Evolutionary conservation across 129 eudicot species (phyloP).

Genomic region (Logfia minima): DNA sequence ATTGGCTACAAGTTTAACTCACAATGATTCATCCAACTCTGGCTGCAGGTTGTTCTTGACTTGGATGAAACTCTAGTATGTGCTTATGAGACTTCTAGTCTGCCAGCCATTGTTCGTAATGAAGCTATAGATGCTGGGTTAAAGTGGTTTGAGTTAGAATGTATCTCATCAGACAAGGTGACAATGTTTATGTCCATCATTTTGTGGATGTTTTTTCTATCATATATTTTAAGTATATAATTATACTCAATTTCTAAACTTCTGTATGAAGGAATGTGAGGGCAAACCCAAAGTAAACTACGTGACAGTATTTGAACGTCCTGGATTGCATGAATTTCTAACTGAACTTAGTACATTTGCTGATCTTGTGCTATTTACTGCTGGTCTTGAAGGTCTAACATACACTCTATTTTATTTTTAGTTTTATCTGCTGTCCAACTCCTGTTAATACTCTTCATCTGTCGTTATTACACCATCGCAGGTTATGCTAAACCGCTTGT

Average conservation of each 20-base stretch:
- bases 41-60: conserved; percentile 93
- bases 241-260: conserved; percentile 9
- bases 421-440: not conserved
- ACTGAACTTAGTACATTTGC: conserved; percentile 84
- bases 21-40: conserved; percentile 15
- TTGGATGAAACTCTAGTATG: conserved; percentile 96
- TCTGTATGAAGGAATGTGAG: conserved; percentile 67
- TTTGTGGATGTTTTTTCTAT: conserved; percentile 2
- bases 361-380: conserved; percentile 88
- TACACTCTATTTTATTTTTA: conserved; percentile 4
- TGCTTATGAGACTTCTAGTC: conserved; percentile 90
- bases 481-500: conserved; percentile 99
- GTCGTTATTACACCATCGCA: conserved; percentile 30
- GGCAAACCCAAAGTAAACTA: conserved; percentile 96
- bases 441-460: conserved; percentile 15
- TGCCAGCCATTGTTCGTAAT: conserved; percentile 73
- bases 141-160: conserved; percentile 96
- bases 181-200: conserved; percentile 15
- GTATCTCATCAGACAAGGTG: conserved; percentile 91
- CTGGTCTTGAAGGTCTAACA: conserved; percentile 91
- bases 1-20: conserved; percentile 10
- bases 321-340: conserved; percentile 84
- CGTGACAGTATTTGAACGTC: conserved; percentile 98
- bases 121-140: conserved; percentile 95
- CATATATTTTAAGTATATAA: conserved; percentile 6